These are phyloP conservation scores for Physaria fendleri DNA, from an alignment of 345 rosid species.

Conservation along the genomic window DNA sequence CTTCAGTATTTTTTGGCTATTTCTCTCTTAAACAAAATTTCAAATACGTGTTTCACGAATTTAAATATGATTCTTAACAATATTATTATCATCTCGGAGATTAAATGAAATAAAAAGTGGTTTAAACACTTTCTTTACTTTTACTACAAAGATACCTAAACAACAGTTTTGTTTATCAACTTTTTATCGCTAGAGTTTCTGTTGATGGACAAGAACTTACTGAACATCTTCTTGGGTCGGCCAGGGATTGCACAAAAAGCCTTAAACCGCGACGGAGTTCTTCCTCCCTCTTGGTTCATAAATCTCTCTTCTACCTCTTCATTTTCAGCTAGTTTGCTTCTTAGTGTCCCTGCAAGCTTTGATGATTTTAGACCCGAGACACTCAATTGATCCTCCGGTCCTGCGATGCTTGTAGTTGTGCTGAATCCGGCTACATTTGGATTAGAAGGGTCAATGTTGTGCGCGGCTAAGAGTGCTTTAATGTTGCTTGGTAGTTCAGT, in stretches of 20 bases:
- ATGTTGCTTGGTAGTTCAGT: constrained; percentile 75
- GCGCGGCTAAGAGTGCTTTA: constrained; percentile 74
- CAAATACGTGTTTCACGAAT: too few relatives aligned
- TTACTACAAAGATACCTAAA: constrained; percentile 22
- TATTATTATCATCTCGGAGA: too few relatives aligned
- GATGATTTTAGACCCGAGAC: constrained; percentile 82
- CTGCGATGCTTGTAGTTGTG: constrained; percentile 51
- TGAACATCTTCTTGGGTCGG: constrained; percentile 52
- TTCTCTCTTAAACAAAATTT: too few relatives aligned
- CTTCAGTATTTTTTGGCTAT: too few relatives aligned
- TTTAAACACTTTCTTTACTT: constrained; percentile 3
- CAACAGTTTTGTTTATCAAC: neutral
- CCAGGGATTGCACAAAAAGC: constrained; percentile 74
- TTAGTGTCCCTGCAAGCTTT: constrained; percentile 54
- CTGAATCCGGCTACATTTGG: too few relatives aligned
- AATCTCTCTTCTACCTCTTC: constrained; percentile 55
- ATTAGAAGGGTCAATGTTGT: constrained; percentile 68
- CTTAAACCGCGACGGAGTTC: constrained; percentile 53
- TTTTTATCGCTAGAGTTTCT: constrained; percentile 41
- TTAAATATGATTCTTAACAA: too few relatives aligned
- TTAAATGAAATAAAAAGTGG: too few relatives aligned
- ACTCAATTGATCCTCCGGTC: constrained; percentile 87
- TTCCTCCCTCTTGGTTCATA: too few relatives aligned
- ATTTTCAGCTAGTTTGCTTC: constrained; percentile 91
- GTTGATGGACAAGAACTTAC: constrained; percentile 52